phyloP scores from a whole-genome alignment of 2,329 filamentous ascomycete genomes.

The Alternaria metachromatica region DNA sequence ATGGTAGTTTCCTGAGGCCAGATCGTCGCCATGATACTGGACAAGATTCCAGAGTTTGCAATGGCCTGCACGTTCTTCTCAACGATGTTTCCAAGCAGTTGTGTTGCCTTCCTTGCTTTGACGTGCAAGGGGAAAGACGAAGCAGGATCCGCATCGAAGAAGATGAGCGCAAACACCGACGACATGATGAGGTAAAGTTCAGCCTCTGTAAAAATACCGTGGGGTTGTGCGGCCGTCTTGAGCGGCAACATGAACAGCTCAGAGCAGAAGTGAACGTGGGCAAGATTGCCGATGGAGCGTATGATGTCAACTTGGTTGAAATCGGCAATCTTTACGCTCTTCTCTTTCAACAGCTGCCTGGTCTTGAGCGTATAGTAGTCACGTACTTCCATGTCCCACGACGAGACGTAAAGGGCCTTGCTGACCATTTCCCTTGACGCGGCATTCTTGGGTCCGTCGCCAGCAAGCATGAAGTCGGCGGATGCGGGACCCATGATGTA shows the following conservation, averaged over 20 bases:
- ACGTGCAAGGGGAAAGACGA: conserved; percentile 60
- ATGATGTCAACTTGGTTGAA: conserved; percentile 74
- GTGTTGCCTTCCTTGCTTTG: conserved; percentile 55
- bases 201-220: conserved; percentile 60
- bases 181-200: conserved; percentile 63
- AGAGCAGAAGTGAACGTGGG: conserved; percentile 62
- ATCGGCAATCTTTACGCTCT: conserved; percentile 68
- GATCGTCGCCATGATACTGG: conserved; percentile 51
- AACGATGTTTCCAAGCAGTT: conserved; percentile 58
- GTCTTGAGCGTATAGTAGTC: conserved; percentile 71
- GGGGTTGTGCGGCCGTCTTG: conserved; percentile 59
- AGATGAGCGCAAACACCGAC: conserved; percentile 60
- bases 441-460: conserved; percentile 42
- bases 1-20: conserved; percentile 52
- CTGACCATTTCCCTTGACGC: conserved; percentile 48
- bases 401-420: conserved; percentile 65
- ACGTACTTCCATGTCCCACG: conserved; percentile 70
- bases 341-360: conserved; percentile 66
- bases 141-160: conserved; percentile 62
- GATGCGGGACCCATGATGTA: conserved; percentile 66
- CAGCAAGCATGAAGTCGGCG: conserved; percentile 62
- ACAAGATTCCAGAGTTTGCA: conserved; percentile 50
- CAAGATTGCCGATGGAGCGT: conserved; percentile 62
- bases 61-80: conserved; percentile 58
- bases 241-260: conserved; percentile 63